Evolutionary conservation across 208 protist genomes (phyloP), one percentile per base, ranked within the genome.

Genomic region (Angomonas deanei): DNA sequence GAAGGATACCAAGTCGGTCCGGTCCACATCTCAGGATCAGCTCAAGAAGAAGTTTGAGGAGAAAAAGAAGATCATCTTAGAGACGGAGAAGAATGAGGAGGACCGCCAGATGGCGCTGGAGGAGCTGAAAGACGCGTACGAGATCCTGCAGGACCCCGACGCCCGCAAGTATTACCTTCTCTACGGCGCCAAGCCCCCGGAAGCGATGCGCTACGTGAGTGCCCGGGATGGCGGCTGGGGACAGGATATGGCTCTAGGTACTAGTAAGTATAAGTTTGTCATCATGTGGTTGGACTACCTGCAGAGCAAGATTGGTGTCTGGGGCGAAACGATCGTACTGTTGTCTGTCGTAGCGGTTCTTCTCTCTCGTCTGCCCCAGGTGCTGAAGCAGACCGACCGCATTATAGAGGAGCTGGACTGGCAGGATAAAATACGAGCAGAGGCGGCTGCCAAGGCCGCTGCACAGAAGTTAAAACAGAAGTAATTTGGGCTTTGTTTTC

Each of bases 131-230:
- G 85, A 92, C 57, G 88, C 88, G 38, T 92, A 92, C 66, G 88
- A 94, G 28, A 92, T 92, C 68, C 73, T 94, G 42, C 72, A 86
- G 17, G 77, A 90, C 61, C 73, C 85, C 32, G 88, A 96, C 26
- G 85, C 85, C 2, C 66, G 82, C 39, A 89, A 86, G 69, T 96
- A 93, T 74, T 96, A 96, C 73, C 74, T 93, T 38, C 72, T 96
- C 17, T 96, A 96, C 64, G 91, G 88, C 17, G 68, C 72, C 17
- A 93, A 91, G 63, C 86, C 91, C 15, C 91, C 91, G 19, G 85
- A 89, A 70, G 53, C 80, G 47, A 94, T 96, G 91, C 83, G 85
- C 32, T 71, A 91, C 62, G 65, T 83, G 11, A 86, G 82, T 52
- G 72, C 85, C 19, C 74, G 78, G 30, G 79, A 90, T 55, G 91